Evolutionary conservation across 208 protist genomes (phyloP), one percentile per base, ranked within the genome.

Genomic region (Leishmania turanica): DNA sequence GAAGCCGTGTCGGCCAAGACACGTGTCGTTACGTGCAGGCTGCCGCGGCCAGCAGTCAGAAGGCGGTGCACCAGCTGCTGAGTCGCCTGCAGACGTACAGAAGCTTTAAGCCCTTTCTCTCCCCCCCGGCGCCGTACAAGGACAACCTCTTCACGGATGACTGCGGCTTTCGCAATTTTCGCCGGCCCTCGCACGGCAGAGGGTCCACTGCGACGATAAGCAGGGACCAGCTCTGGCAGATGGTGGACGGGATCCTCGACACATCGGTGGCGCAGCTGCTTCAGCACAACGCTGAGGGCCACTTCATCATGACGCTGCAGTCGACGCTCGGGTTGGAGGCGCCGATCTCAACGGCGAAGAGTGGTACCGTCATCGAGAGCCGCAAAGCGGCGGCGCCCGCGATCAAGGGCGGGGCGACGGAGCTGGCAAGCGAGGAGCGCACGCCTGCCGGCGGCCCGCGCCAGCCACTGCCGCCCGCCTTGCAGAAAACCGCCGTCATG

Each of bases 51-150:
- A 91, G 79, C 58, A 79, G 81, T 15, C 80, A 88, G 51, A 58
- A 80, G 1, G 78, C 89, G 19, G 51, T 93, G 27, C 75, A 95
- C 9, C 78, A 87, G 51, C 88, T 96, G 68, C 17, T 88, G 1
- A 60, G 81, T 19, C 90, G 91, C 3, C 80, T 96, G 78, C 86
- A 89, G 73, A 81, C 82, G 54, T 96, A 96, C 78, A 78, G 86
- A 40, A 93, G 88, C 11, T 96, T 95, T 86, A 79, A 91, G 51
- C 88, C 92, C 3, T 72, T 90, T 54, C 81, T 95, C 53, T 83
- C 84, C 0, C 77, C 82, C 34, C 87, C 86, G 58, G 54, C 70
- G 6, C 34, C 74, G 17, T 88, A 80, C 72, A 49, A 65, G 19
- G 64, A 45, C 56, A n/a, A 45, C 19, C 40, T 58, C 60, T 53